Base-by-base conservation (phyloP, 2,329 filamentous ascomycete genomes). In the Dactylellina haptotyla region DNA sequence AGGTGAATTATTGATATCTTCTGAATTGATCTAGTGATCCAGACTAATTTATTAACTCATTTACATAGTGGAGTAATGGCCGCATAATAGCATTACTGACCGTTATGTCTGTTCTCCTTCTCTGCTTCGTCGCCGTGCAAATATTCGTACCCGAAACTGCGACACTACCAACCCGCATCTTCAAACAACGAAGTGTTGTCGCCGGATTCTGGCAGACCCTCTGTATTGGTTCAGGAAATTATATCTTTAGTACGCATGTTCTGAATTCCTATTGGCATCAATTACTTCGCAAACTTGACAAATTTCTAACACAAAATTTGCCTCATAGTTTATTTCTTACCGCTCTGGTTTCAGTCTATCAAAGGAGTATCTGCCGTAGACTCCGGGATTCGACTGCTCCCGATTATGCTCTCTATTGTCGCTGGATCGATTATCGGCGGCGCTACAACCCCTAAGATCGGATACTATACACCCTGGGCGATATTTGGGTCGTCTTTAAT, bases 401-500 rank as follows among this genome's bases (percentile, higher is more conserved):
- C 85, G 0, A 80, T 86, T 25, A 80, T 87, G 14, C 82, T 84
- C 86, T n/a, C 80, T n/a, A 81, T 83, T 10, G 83, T 85, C 23
- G 63, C 87, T 50, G 81, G 81, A 67, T 85, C 84, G 23, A 79
- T 86, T 63, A 58, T 84, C 0, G 82, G 84, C 2, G 86, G 86
- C 26, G 79, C 79, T 0, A 75, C 82, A 45, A 87, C 84, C 0
- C 83, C 85, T 59, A 83, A 82, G 59, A 80, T 87, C 32, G 87
- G 87, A 37, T 88, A 89, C 78, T 89, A 88, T 75, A 84, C 84
- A 2, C 87, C 85, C 0, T 82, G 83, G 16, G 87, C 88, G 84
- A 80, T 88, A 10, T 34, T 83, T 14, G 45, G 65, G 8, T 83
- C 83, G 6, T 83, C 85, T 2, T 81, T 82, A 72, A 83, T 83